Percentiles rank a stretch among this genome's conserved stretches.
Conservation (phyloP, 2,329 filamentous ascomycete species). For the Trichoderma atrobrunneum region DNA sequence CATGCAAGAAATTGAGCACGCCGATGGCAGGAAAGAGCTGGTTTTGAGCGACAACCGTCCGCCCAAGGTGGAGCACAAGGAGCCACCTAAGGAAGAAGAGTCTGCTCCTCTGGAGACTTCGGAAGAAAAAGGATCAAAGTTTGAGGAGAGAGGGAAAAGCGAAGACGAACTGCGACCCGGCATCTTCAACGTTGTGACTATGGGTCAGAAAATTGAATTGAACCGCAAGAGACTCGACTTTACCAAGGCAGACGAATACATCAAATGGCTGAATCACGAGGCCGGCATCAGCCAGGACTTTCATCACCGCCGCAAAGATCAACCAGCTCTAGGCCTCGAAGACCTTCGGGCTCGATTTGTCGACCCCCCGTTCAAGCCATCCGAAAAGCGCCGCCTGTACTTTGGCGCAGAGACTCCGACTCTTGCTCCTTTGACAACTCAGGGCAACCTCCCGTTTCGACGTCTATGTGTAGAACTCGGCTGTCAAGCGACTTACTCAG, state of each 20-base stretch:
- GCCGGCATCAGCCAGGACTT: conserved; percentile 39
- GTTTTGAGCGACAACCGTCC: conserved; percentile 56
- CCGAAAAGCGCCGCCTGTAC: conserved; percentile 90
- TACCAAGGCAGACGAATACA: conserved; percentile 71
- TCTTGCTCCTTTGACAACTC: conserved; percentile 91
- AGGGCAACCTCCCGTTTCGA: conserved; percentile 93
- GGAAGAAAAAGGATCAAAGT: conserved; percentile 1
- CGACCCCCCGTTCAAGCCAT: conserved; percentile 85
- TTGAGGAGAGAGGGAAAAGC: conserved; percentile 31
- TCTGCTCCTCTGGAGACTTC: not conserved
- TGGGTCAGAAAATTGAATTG: conserved; percentile 69
- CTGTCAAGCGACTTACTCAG: conserved; percentile 91
- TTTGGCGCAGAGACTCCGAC: conserved; percentile 92
- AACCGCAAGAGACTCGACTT: conserved; percentile 69
- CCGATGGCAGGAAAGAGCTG: conserved; percentile 80
- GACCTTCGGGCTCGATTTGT: conserved; percentile 77
- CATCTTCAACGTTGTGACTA: conserved; percentile 71
- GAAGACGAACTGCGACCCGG: conserved; percentile 55
- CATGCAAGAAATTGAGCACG: conserved; percentile 72
- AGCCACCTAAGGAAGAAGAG: conserved; percentile 15
- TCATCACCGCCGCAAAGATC: conserved; percentile 42
- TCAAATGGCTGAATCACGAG: conserved; percentile 73
- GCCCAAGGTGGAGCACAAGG: conserved; percentile 15
- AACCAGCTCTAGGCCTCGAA: conserved; percentile 47
- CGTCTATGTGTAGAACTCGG: conserved; percentile 86